Percentiles rank a stretch among this genome's conserved stretches.
These are phyloP conservation scores for Hypoxylon sp. DNA, from an alignment of 2,329 filamentous ascomycete genomes.

Conservation along the genomic window DNA sequence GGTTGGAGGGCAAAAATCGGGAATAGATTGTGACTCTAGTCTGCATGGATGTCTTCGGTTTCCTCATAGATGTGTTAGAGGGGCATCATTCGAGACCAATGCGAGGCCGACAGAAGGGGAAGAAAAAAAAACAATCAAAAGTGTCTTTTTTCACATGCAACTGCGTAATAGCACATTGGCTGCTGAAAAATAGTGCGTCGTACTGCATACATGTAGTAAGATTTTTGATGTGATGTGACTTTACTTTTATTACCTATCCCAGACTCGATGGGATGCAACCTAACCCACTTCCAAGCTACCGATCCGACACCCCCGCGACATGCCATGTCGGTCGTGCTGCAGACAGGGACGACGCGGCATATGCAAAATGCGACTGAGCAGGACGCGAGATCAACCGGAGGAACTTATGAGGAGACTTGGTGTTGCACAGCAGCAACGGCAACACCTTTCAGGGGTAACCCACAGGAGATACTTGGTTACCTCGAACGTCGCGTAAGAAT, in stretches of 20 bases:
- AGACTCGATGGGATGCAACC: constrained; percentile 41
- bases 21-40: constrained; percentile 51
- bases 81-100: constrained; percentile 47
- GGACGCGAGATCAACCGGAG: constrained; percentile 41
- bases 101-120: constrained; percentile 37
- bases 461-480: constrained; percentile 19
- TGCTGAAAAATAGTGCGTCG: constrained; percentile 31
- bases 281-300: constrained; percentile 38
- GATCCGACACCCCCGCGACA: constrained; percentile 42
- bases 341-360: constrained; percentile 42
- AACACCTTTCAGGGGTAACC: constrained; percentile 35
- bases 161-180: constrained; percentile 40
- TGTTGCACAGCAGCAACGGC: constrained; percentile 46
- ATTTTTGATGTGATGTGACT: constrained; percentile 43
- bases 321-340: constrained; percentile 38
- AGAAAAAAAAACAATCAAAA: constrained; percentile 32
- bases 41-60: constrained; percentile 48
- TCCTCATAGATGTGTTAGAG: constrained; percentile 51
- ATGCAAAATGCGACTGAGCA: constrained; percentile 42
- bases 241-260: constrained; percentile 39
- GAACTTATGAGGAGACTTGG: constrained; percentile 33
- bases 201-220: constrained; percentile 46
- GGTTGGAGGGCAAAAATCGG: constrained; percentile 46
- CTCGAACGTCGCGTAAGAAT: constrained; percentile 30
- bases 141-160: constrained; percentile 44